phyloP scores from a whole-genome alignment of 495 filamentous ascomycete species.

The Annulohypoxylon nitens region DNA sequence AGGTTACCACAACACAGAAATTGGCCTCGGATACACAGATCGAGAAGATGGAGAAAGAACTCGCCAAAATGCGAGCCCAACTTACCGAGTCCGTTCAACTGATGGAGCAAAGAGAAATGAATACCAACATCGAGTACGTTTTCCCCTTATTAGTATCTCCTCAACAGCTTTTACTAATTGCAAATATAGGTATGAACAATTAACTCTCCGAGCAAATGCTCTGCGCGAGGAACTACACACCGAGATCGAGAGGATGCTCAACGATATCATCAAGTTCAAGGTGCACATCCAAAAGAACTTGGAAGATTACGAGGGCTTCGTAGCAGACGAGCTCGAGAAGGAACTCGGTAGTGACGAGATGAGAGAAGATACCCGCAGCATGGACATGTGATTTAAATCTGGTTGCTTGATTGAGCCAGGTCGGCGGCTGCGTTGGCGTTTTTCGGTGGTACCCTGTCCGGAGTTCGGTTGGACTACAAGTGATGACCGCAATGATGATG shows the following conservation, averaged over 20 bases:
- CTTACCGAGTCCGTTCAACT: slow-evolving; percentile 90
- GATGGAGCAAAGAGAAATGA: slow-evolving; percentile 96
- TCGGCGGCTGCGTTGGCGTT: slow-evolving; percentile 20
- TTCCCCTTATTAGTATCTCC: background rate
- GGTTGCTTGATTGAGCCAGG: background rate
- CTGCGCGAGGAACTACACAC: slow-evolving; percentile 95
- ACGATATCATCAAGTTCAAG: slow-evolving; percentile 99
- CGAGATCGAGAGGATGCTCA: slow-evolving; percentile 94
- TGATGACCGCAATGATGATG: slow-evolving; percentile 41
- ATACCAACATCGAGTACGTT: slow-evolving; percentile 90
- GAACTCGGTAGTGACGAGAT: slow-evolving; percentile 72
- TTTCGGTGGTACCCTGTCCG: slow-evolving; percentile 25
- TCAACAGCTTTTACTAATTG: slow-evolving; percentile 35
- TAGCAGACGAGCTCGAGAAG: slow-evolving; percentile 88
- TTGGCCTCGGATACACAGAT: slow-evolving; percentile 90
- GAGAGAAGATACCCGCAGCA: slow-evolving; percentile 54
- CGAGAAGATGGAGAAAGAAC: slow-evolving; percentile 97
- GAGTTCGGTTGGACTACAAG: slow-evolving; percentile 40
- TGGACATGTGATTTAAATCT: slow-evolving; percentile 44
- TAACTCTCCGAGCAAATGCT: slow-evolving; percentile 83
- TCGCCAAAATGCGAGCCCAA: slow-evolving; percentile 88
- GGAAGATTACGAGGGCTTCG: slow-evolving; percentile 92
- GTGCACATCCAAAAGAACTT: slow-evolving; percentile 92
- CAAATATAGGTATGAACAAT: slow-evolving; percentile 80
- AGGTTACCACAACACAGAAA: slow-evolving; percentile 88